A percentile compares a stretch with the other conserved stretches of the same genome.
phyloP scores from a whole-genome alignment of 495 filamentous ascomycete species.

The Astrothelium macrocarpum region DNA sequence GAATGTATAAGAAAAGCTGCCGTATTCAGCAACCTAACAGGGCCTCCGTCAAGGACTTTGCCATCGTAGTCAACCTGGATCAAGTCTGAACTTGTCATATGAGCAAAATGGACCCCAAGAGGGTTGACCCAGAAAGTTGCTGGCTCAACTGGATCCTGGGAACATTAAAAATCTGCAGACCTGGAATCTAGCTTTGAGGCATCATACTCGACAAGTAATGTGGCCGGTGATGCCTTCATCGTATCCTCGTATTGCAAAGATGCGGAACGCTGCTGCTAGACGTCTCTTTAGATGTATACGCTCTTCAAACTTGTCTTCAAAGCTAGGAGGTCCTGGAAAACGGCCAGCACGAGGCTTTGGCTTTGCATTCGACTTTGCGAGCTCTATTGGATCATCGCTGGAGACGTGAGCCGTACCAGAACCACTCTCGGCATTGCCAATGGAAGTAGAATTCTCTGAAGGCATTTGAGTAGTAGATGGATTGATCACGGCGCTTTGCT shows the following conservation, averaged over 20 bases:
- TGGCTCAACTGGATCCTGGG: neutral
- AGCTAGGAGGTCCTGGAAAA: conserved; percentile 2
- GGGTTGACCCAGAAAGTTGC: neutral
- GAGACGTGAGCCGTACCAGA: too few species aligned
- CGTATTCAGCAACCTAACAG: neutral
- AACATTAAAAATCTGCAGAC: too few species aligned
- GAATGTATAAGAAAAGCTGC: neutral
- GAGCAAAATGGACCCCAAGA: neutral
- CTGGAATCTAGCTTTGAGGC: too few species aligned
- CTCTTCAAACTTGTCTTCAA: conserved; percentile 9
- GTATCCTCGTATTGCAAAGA: conserved; percentile 6
- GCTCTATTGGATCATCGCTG: too few species aligned
- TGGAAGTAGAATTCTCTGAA: too few species aligned
- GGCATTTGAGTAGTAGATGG: too few species aligned
- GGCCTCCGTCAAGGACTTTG: neutral
- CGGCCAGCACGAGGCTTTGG: too few species aligned
- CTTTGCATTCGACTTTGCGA: too few species aligned
- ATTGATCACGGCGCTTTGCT: too few species aligned
- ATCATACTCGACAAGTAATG: conserved; percentile 10
- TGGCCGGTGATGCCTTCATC: conserved; percentile 10
- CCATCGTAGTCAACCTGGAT: neutral
- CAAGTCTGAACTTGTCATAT: neutral
- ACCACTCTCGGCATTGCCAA: too few species aligned
- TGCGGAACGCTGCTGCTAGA: conserved; percentile 10
- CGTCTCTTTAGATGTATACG: conserved; percentile 10